A percentile compares a stretch with the other conserved stretches of the same genome.
These are phyloP conservation scores for Suhomyces panamericanus DNA, from an alignment of 1,139 yeast species.

Conservation along the genomic window DNA sequence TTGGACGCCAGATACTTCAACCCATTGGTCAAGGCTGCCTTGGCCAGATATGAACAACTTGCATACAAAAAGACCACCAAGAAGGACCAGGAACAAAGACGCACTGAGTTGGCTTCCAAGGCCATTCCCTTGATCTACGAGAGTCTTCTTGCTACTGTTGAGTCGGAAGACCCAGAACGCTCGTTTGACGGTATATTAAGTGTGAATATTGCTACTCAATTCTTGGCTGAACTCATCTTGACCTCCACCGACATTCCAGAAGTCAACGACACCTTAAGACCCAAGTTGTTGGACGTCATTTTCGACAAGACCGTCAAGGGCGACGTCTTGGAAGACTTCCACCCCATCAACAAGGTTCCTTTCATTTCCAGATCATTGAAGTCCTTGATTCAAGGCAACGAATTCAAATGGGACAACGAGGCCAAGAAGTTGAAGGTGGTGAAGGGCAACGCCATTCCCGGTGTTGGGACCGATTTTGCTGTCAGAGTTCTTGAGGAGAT, in stretches of 20 bases:
- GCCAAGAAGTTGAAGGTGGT: conserved; percentile 48
- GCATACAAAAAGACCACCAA: conserved; percentile 74
- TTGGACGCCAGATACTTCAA: conserved; percentile 81
- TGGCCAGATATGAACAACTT: conserved; percentile 60
- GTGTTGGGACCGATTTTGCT: conserved; percentile 68
- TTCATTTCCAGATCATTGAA: conserved; percentile 77
- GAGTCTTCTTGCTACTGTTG: conserved; percentile 48
- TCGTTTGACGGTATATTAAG: conserved; percentile 45
- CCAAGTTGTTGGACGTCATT: conserved; percentile 54
- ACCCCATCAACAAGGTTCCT: conserved; percentile 65
- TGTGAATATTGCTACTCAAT: conserved; percentile 82
- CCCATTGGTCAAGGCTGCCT: conserved; percentile 62
- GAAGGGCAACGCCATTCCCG: conserved; percentile 49
- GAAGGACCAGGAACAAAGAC: conserved; percentile 78
- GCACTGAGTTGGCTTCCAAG: conserved; percentile 62
- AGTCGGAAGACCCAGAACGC: conserved; percentile 26
- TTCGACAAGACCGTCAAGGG: conserved; percentile 61
- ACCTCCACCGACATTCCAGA: conserved; percentile 49
- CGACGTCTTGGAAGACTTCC: conserved; percentile 67
- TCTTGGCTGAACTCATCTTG: conserved; percentile 71
- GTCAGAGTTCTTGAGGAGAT: conserved; percentile 51
- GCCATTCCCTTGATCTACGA: conserved; percentile 69
- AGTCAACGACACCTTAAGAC: conserved; percentile 46
- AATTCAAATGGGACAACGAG: conserved; percentile 63
- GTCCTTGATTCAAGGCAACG: conserved; percentile 73